Conservation (phyloP, 108 stramenopile species). For the Cyclotella choctawhatcheeana region DNA sequence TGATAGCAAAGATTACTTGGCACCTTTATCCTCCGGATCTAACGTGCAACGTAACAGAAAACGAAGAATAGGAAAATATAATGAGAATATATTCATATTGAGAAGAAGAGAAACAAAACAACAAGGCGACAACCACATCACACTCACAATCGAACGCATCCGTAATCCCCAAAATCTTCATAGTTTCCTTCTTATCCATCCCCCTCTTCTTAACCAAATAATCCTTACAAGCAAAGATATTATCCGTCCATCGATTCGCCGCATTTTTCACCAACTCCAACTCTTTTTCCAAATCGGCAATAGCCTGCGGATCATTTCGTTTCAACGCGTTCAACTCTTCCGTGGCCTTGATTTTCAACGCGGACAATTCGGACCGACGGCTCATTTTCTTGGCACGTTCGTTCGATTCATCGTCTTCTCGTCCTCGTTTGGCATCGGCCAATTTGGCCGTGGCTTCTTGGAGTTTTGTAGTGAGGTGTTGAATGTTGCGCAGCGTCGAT, state of each 20-base stretch:
- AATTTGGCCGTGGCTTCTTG: constrained; percentile 66
- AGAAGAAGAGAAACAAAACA: background rate
- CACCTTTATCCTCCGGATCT: constrained; percentile 14
- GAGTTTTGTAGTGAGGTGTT: constrained; percentile 32
- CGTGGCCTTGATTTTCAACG: constrained; percentile 35
- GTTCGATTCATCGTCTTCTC: constrained; percentile 53
- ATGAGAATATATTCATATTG: background rate
- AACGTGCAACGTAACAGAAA: background rate
- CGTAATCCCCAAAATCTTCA: constrained; percentile 65
- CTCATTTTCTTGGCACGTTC: constrained; percentile 71
- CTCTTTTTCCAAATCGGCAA: constrained; percentile 82
- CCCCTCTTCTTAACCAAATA: constrained; percentile 94
- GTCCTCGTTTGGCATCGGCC: constrained; percentile 86
- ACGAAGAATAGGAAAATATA: background rate
- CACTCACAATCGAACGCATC: constrained; percentile 76
- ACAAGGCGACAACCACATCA: background rate
- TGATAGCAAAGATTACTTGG: constrained; percentile 1
- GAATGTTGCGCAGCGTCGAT: constrained; percentile 54
- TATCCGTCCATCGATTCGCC: constrained; percentile 94
- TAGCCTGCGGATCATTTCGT: constrained; percentile 90
- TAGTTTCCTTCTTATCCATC: constrained; percentile 85
- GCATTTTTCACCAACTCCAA: constrained; percentile 68
- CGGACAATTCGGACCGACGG: constrained; percentile 54
- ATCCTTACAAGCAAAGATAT: constrained; percentile 80
- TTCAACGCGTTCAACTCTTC: constrained; percentile 69